Conservation (phyloP, 2,329 filamentous ascomycete genomes). For the Fusarium fujikuroi region DNA sequence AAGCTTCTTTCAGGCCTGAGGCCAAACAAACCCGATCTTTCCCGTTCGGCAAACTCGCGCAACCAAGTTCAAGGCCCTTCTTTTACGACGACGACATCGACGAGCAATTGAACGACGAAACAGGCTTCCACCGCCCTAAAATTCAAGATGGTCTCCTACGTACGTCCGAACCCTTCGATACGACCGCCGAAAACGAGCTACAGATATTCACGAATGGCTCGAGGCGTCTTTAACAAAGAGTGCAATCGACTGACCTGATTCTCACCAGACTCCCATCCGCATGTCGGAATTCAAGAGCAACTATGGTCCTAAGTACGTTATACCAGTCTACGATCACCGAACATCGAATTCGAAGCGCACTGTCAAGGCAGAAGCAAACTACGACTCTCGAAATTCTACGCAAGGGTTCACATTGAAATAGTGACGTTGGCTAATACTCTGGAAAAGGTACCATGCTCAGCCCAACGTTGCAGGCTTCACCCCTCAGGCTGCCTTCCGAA, state of each 20-base stretch:
- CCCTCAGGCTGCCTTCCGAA: conserved; percentile 55
- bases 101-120: conserved; percentile 52
- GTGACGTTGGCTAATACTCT: conserved; percentile 44
- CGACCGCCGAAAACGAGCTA: not conserved
- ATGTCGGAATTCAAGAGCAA: conserved; percentile 67
- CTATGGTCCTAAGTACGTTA: conserved; percentile 72
- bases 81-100: conserved; percentile 45
- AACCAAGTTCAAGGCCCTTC: conserved; percentile 37
- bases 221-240: not conserved
- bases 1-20: conserved; percentile 46
- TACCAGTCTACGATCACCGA: not conserved
- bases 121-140: conserved; percentile 46
- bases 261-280: conserved; percentile 58
- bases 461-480: conserved; percentile 66
- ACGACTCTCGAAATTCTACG: not conserved
- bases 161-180: conserved; percentile 41
- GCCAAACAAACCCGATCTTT: conserved; percentile 50
- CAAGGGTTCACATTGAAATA: not conserved
- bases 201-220: conserved; percentile 14
- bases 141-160: conserved; percentile 56
- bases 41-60: conserved; percentile 51
- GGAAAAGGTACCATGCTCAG: conserved; percentile 67
- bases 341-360: not conserved
- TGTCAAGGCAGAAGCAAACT: not conserved
- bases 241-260: conserved; percentile 47